Base-by-base conservation (phyloP, 345 rosid species). In the Hirschfeldia incana region DNA sequence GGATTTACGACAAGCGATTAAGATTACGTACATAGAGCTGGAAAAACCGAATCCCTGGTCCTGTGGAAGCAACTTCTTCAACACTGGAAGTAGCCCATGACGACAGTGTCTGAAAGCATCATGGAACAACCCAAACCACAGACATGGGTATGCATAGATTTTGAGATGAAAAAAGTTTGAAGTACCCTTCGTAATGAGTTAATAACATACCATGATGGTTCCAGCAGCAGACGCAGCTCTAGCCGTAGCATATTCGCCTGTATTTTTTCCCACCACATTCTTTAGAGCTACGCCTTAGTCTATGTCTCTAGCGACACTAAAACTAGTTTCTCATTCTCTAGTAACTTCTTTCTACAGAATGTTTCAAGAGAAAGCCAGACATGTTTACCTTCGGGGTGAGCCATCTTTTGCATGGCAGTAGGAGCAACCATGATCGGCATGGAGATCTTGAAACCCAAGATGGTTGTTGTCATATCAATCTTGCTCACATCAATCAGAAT, bases 21-120 rank as follows among this genome's bases (percentile, higher is more conserved):
- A 53, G 26, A 29, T 53, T 10, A 81, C 92, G 86, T 82, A 90
- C 97, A 83, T 90, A 90, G 72, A 92, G 94, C 85, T 92, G 97
- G 88, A 92, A 90, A 69, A 92, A 92, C 26, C 97, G 85, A 57
- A 92, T 84, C 75, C 95, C 97, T 46, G 95, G 92, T 21, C 97
- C 95, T 2, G 94, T 92, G 21, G 97, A 92, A 83, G 97, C 95
- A 80, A 92, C 97, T 85, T 92, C 97, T 84, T 92, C 97, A 60
- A 90, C 91, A 42, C 95, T 92, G 16, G 95, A 92, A 83, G 95
- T 90, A 73, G 97, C 91, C 97, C 95, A 92, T 36, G 97, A 92
- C 72, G 97, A 92, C 15, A 92, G 76, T 65, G 93, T 92, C 95
- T 90, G 90, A 80, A 81, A 77, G 67, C 42, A 70, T 61, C 74